Conservation (phyloP, 306 rosid species). For the Lathyrus tuberosus region DNA sequence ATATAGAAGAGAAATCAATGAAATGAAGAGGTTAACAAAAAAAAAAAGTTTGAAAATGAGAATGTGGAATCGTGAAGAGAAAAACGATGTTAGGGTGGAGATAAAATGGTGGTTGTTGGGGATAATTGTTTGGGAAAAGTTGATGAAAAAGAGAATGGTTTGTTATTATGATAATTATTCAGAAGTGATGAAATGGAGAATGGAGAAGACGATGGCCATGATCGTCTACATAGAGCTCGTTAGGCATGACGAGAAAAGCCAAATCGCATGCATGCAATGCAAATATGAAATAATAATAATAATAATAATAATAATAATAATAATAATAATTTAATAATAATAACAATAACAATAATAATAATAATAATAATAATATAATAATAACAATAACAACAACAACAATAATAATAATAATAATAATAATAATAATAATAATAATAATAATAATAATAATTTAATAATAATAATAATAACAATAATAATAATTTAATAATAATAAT, state of each 20-base stretch:
- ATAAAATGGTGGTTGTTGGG: neutral
- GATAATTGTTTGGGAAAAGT: neutral
- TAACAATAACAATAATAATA: neutral
- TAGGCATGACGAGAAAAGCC: neutral
- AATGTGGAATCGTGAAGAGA: neutral
- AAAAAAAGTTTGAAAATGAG: neutral
- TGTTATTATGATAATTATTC: neutral
- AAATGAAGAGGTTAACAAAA: neutral
- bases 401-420: too few relatives aligned
- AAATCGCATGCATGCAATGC: constrained; percentile 14
- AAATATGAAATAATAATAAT: neutral
- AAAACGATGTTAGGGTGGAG: neutral
- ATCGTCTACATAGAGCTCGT: neutral
- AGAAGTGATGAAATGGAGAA: neutral
- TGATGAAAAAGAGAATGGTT: neutral
- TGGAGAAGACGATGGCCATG: constrained; percentile 23
- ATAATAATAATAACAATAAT: too few relatives aligned
- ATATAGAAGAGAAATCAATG: neutral
- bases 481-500: too few relatives aligned
- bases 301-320: neutral
- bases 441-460: too few relatives aligned
- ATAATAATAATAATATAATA: neutral
- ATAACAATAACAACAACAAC: too few relatives aligned
- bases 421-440: too few relatives aligned
- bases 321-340: neutral